phyloP scores from a whole-genome alignment of 1,139 yeast genomes.

The Geotrichum carabidarum region DNA sequence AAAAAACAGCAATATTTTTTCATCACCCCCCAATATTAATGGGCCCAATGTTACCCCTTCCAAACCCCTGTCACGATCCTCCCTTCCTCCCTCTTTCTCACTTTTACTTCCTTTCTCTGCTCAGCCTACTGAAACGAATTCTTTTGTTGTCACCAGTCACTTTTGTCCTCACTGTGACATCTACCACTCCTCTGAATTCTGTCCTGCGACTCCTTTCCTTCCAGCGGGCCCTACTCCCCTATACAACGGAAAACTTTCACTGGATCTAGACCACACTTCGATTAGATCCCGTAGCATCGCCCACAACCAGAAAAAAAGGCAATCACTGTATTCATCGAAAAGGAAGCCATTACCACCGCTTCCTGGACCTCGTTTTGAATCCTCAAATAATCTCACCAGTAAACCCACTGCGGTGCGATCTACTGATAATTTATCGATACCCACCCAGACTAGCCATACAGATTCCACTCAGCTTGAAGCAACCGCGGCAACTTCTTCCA shows the following conservation, averaged over 20 bases:
- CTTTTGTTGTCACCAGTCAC: background rate
- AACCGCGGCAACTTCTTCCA: too few relatives aligned
- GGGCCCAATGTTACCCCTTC: background rate
- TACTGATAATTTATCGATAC: background rate
- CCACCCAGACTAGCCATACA: too few relatives aligned
- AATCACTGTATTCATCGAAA: background rate
- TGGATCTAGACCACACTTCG: background rate
- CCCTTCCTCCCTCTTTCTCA: background rate
- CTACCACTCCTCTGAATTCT: background rate
- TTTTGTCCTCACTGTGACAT: slow-evolving; percentile 5
- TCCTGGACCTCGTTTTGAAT: background rate
- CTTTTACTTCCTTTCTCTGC: background rate
- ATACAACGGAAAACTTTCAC: slow-evolving; percentile 1
- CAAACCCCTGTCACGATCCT: background rate
- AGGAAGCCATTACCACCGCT: slow-evolving; percentile 4
- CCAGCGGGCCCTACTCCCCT: background rate
- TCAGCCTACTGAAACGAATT: background rate
- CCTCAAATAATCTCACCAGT: background rate
- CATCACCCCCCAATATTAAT: background rate
- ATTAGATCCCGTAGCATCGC: background rate
- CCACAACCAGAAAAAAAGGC: background rate
- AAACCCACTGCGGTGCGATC: background rate
- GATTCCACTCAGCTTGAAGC: too few relatives aligned
- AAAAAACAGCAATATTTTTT: background rate
- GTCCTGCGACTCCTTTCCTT: background rate